Evolutionary conservation across 2,329 filamentous ascomycete species (phyloP), one percentile per base, ranked within the genome.

Genomic region (Monilinia polystroma): DNA sequence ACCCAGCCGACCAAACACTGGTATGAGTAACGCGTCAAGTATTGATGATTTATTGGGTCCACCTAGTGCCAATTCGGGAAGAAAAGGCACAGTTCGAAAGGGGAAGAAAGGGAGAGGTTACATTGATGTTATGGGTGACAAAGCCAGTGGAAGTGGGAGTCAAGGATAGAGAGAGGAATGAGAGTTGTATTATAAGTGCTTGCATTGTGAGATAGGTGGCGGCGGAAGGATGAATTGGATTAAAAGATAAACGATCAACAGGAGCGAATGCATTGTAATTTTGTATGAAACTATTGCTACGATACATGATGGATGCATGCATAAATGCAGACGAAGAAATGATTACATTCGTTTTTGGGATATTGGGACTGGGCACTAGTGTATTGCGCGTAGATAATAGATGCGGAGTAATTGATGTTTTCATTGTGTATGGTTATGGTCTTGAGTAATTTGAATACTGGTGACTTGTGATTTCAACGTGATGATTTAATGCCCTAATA

Each of bases 1-100:
- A 14, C 59, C 87, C 3, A 88, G 86, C 74, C 82, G 90, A 69
- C 93, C 93, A 5, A 79, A 86, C 7, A 96, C 92, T 3, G 90
- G 91, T 69, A 88, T 97, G 83, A 96, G 92, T 78, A 92, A 92
- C 75, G 92, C 92, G n/a, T 96, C 89, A 78, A 95, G 90, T 73
- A 96, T 99, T 75, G 95, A 99, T 74, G 95, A 99, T 77, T 81
- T 99, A 70, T 81, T 99, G 29, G 91, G 91, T 6, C 88, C 90
- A 5, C 86, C 90, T 4, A 85, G 83, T 41, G 85, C 90, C 23
- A 85, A 91, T 70, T 43, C 41, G 14, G 93, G 90, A 68, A 84
- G 84, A 2, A 79, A 76, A 73, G 81, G 83, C 6, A 83, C 83
- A 0, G 80, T 75, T 71, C 90, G 87, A 77, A 92, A 90, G 77